Base-by-base conservation (phyloP, 2,329 filamentous ascomycete species). In the Akanthomyces muscarius region DNA sequence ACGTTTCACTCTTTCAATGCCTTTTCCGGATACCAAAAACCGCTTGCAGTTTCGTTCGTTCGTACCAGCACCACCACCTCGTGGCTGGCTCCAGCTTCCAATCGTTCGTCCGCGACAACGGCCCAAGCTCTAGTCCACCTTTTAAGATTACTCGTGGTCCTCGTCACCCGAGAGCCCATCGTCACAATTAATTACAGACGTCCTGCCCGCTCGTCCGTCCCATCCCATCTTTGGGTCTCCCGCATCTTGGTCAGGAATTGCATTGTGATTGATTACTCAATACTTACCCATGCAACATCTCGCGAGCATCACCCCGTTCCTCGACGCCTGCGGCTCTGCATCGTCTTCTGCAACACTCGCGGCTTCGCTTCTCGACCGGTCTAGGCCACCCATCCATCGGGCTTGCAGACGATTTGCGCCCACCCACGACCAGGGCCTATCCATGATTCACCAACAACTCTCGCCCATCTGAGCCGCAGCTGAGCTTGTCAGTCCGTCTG, bases 61-160 rank as follows among this genome's bases (percentile, higher is more conserved):
- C 14, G 50, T 53, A 36, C 50, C 30, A 14, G 21, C 18, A n/a
- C 45, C 45, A 23, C 45, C 21, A 48, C 45, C 45, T 8, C 25
- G 45, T 25, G 23, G 38, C 38, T 18, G 25, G 47, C 25, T 25
- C 48, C 48, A 52, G 14, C 48, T 36, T 33, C 36, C 14, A 54
- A 25, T 58, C 44, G 44, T 52, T 60, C 57, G 36, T 60, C 28
- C 16, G 36, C 38, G 36, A 25, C 55, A 28, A 53, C 50, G 48
- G 48, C 50, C 47, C 58, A 53, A 61, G 58, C 50, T 61, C 58
- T 45, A 61, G 50, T 61, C 58, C 58, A 61, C 58, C 58, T 61
- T 61, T 61, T 61, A 61, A 61, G 50, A 61, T 61, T 61, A 54
- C 58, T 36, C n/a, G 21, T 45, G 58, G 18, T n/a, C 47, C 25